Evolutionary conservation across 2,329 filamentous ascomycete species (phyloP).

Genomic region (Davidsoniella eucalypti): DNA sequence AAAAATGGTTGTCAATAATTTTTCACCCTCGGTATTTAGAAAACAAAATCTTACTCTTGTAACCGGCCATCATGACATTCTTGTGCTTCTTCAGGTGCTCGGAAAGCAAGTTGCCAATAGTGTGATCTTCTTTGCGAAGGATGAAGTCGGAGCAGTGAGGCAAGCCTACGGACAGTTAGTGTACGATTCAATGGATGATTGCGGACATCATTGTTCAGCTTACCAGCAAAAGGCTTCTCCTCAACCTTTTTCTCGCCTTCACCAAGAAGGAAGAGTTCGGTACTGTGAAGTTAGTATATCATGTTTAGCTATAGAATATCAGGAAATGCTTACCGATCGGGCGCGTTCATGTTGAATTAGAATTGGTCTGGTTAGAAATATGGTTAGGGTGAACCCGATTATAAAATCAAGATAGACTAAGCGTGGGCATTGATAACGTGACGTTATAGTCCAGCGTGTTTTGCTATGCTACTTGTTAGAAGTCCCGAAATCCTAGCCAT

Average conservation of each 20-base stretch:
- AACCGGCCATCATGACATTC: conserved; percentile 78
- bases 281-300: conserved; percentile 36
- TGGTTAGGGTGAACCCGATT: no score
- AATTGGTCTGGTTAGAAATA: no score
- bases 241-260: conserved; percentile 90
- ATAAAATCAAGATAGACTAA: no score
- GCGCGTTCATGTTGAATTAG: conserved; percentile 33
- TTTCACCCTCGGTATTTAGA: not conserved
- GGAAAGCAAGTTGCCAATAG: conserved; percentile 75
- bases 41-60: conserved; percentile 48
- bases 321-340: conserved; percentile 33
- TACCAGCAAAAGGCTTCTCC: conserved; percentile 76
- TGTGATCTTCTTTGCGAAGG: conserved; percentile 94
- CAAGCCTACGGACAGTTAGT: conserved; percentile 42
- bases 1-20: conserved; percentile 11
- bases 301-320: conserved; percentile 13
- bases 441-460: no score
- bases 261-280: conserved; percentile 78
- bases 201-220: conserved; percentile 11
- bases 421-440: no score
- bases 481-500: no score
- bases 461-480: no score
- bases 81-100: conserved; percentile 71
- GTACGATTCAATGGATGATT: not conserved
- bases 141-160: conserved; percentile 92